These are phyloP conservation scores for Hibiscus trionum DNA, from an alignment of 345 rosid genomes.

Conservation along the genomic window DNA sequence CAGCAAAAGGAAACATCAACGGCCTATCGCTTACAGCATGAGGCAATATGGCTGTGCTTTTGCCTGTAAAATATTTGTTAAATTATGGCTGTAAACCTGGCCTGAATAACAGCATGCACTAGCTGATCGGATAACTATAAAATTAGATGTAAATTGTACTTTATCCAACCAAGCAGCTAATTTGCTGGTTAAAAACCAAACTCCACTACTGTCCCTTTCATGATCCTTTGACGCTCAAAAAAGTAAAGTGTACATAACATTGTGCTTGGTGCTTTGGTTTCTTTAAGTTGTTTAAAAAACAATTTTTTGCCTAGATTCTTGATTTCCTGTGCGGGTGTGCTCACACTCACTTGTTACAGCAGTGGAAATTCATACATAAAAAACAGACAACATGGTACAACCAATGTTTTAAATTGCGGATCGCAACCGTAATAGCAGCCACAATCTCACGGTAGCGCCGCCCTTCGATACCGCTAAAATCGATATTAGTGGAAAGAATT, in stretches of 20 bases:
- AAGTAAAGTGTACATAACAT: background rate
- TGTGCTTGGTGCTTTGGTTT: background rate
- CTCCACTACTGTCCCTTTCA: constrained; percentile 5
- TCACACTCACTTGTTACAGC: background rate
- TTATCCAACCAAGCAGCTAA: background rate
- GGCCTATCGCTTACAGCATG: no score
- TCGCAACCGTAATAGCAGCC: no score
- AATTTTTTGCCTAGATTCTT: background rate
- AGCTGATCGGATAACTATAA: background rate
- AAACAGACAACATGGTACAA: background rate
- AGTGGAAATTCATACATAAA: background rate
- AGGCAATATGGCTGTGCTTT: no score
- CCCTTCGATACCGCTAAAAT: no score
- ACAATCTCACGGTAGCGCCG: no score
- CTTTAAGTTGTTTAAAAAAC: background rate
- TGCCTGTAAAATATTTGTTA: background rate
- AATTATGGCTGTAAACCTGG: background rate
- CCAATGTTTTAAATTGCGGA: no score
- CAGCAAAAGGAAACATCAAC: no score
- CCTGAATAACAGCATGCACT: background rate
- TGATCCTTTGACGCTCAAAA: background rate
- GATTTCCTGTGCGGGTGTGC: background rate
- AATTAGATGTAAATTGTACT: background rate
- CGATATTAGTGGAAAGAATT: no score
- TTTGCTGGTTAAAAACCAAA: background rate